Evolutionary conservation across 2,329 filamentous ascomycete genomes (phyloP).

Genomic region (Penicillium digitatum): DNA sequence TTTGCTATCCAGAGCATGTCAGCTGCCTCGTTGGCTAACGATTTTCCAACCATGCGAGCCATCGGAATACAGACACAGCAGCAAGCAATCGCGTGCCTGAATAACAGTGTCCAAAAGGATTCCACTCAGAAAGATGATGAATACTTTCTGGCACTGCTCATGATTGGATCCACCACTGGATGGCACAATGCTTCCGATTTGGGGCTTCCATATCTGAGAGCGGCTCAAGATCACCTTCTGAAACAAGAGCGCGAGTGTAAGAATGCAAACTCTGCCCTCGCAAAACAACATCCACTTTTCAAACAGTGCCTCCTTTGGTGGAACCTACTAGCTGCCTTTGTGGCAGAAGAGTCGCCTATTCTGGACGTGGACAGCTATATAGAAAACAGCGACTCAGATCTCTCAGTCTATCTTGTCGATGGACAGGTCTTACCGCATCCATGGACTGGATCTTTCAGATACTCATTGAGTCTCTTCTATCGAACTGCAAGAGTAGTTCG

Average conservation of each 20-base stretch:
- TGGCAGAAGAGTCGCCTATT: constrained; percentile 20
- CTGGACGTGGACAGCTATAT: constrained; percentile 14
- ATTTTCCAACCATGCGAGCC: constrained; percentile 21
- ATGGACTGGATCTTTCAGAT: constrained; percentile 22
- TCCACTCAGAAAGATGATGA: constrained; percentile 21
- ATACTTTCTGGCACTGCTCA: constrained; percentile 21
- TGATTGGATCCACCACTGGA: constrained; percentile 22
- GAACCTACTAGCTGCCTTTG: constrained; percentile 23
- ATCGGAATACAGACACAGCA: constrained; percentile 24
- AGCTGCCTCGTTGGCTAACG: constrained; percentile 22
- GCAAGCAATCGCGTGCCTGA: constrained; percentile 23
- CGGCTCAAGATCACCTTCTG: constrained; percentile 20
- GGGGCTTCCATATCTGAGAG: constrained; percentile 20
- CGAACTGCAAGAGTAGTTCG: constrained; percentile 20
- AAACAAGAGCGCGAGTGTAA: constrained; percentile 17
- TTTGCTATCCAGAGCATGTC: constrained; percentile 28
- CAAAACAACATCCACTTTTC: constrained; percentile 22
- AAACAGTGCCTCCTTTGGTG: constrained; percentile 23
- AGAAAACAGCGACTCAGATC: constrained; percentile 14
- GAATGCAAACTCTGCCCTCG: constrained; percentile 14
- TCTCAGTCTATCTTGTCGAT: constrained; percentile 22
- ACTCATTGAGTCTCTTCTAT: constrained; percentile 19
- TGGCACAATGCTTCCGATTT: constrained; percentile 22
- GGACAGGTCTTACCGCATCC: constrained; percentile 21
- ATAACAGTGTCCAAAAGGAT: constrained; percentile 15